phyloP scores from a whole-genome alignment of 2,329 filamentous ascomycete genomes.

The Ophiostoma triangulosporum region DNA sequence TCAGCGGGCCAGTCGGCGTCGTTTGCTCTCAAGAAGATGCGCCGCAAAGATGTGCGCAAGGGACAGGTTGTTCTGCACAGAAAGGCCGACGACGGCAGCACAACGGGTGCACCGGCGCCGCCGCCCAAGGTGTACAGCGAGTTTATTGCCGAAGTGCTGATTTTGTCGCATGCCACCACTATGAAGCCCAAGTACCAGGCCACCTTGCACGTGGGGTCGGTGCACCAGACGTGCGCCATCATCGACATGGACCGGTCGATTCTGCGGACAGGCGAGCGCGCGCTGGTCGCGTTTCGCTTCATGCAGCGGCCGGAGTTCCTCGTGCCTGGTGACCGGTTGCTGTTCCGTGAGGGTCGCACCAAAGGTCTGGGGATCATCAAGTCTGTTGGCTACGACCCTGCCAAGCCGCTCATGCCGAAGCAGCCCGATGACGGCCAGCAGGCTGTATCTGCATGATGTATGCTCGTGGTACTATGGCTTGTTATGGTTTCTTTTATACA shows the following conservation, averaged over 20 bases:
- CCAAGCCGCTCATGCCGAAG: conserved; percentile 26
- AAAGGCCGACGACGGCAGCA: conserved; percentile 44
- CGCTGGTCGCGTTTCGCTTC: conserved; percentile 86
- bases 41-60: conserved; percentile 86
- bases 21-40: conserved; percentile 77
- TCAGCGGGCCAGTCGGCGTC: conserved; percentile 86
- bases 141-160: conserved; percentile 79
- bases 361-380: conserved; percentile 95
- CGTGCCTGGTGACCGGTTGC: conserved; percentile 70
- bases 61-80: conserved; percentile 95
- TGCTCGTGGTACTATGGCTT: too few relatives aligned
- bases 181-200: conserved; percentile 96
- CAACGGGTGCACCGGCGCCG: background rate
- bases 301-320: conserved; percentile 90
- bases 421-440: background rate
- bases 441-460: background rate
- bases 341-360: conserved; percentile 89
- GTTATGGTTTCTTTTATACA: too few relatives aligned
- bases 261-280: conserved; percentile 89
- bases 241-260: conserved; percentile 95
- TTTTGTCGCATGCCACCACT: conserved; percentile 88
- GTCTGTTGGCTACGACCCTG: conserved; percentile 69
- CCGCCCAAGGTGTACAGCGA: conserved; percentile 58
- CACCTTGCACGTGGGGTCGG: conserved; percentile 91
- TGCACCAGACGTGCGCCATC: conserved; percentile 91